Evolutionary conservation across 78 protist species (phyloP), one percentile per base, ranked within the genome.

Genomic region (Polysphondylium violaceum): DNA sequence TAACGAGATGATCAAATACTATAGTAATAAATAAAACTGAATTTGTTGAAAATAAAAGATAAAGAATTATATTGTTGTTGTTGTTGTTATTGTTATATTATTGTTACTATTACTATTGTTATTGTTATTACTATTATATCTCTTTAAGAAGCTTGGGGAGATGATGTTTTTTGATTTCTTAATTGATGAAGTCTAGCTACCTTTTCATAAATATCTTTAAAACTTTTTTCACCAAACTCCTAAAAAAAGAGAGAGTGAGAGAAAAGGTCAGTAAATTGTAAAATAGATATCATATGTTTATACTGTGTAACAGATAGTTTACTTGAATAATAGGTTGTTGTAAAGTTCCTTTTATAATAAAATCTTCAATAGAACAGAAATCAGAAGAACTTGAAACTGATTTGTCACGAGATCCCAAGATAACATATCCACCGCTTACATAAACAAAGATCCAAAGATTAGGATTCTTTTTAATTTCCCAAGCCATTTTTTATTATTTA

Each of bases 351-450:
- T 56, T 67, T 14, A 83, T 58, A 19, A 83, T 69, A n/a, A 83
- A 83, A 56, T 83, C 91, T 40, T 83, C 91, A 44, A 83, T 83
- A 29, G 91, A 83, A 25, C 91, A 83, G 33, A 21, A 56, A 5
- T 83, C 91, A 14, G 79, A 25, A 38, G n/a, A 8, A 56, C 79
- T 69, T 38, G 35, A 29, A 21, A 33, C 55, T 27, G 71, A 16
- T 25, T 58, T 67, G 23, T 83, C 91, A 69, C 91, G 79, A 2
- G 60, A n/a, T 21, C 91, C 91, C 19, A 83, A 59, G 14, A 83
- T 59, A n/a, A 83, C 91, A 43, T 83, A 83, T 51, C 91, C 91
- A 71, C 91, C 91, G 31, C 79, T 69, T 14, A 83, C 91, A 83
- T 68, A 83, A 17, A 83, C 91, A 71, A 83, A 83, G 21, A 69